Conservation (phyloP, 306 rosid species). For the Medicago ruthenica region DNA sequence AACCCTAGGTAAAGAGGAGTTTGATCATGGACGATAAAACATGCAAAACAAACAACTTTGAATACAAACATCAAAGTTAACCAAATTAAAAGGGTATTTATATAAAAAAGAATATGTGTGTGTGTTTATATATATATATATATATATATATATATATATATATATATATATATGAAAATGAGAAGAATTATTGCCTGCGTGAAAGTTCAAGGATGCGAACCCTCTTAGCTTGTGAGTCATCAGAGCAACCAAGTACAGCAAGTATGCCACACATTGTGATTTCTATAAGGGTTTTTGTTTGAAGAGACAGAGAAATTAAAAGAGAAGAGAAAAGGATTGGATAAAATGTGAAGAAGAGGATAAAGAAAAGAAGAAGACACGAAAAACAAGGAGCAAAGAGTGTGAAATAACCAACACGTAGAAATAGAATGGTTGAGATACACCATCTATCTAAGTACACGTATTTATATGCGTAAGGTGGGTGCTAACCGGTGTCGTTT, state of each 20-base stretch:
- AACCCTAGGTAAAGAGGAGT: not conserved
- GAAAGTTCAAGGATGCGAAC: constrained; percentile 85
- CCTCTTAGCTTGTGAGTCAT: constrained; percentile 83
- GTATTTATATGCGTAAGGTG: constrained; percentile 54
- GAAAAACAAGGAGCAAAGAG: not conserved
- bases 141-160: not conserved
- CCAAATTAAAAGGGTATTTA: not conserved
- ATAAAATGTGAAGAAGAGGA: constrained; percentile 26
- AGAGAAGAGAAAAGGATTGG: not conserved
- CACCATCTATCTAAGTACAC: constrained; percentile 31
- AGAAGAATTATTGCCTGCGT: constrained; percentile 53
- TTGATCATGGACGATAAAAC: not conserved
- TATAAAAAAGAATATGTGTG: not conserved
- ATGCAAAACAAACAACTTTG: constrained; percentile 13
- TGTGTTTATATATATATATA: no score
- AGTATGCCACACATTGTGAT: constrained; percentile 91
- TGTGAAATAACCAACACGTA: constrained; percentile 42
- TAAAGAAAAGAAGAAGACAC: constrained; percentile 5
- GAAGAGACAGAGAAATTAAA: no score
- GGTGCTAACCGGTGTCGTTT: constrained; percentile 54
- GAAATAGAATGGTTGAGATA: constrained; percentile 22
- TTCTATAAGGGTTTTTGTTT: not conserved
- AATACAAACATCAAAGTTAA: constrained; percentile 9
- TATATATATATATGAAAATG: not conserved
- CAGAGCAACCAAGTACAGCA: constrained; percentile 93